Base-by-base conservation (phyloP, 805 yeast species). In the Nakazawaea laoshanensis region DNA sequence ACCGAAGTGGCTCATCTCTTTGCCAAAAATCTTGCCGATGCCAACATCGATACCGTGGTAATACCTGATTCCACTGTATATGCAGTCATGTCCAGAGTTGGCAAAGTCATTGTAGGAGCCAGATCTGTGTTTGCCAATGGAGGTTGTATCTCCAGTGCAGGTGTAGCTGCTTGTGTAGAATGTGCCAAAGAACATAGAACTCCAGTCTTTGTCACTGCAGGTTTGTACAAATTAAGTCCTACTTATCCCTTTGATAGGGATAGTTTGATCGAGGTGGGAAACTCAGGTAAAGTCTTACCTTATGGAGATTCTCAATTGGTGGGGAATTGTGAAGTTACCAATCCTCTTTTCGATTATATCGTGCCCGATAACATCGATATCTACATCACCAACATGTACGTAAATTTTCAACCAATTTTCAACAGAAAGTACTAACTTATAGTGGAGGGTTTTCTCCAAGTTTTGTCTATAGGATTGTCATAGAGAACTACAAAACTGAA, bases 41-140 rank as follows among this genome's bases (percentile, higher is more conserved):
- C 89, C 36, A 84, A 88, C 33, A 85, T 92, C 29, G 94, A 87
- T 42, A 79, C 96, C 2, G 82, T 88, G 2, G 71, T 92, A 35
- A 82, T 92, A 22, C 96, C 98, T 1, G 99, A 92, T 52, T 71
- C 94, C 4, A 81, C 94, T 17, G 87, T 81, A 0, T 86, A 80
- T 56, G 96, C 98, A 0, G 86, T 92, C 29, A 92, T 92, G 97
- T 83, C 96, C 24, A 67, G 96, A 43, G 97, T 92, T 4, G 96
- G 96, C 27, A 94, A 94, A 54, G 98, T 92, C 19, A 75, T 92
- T 38, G 73, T 94, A 34, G 96, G 97, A 24, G 81, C 97, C 4
- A 72, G 83, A 40, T 76, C 95, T 0, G 96, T 92, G 4, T 82
- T 92, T 53, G 95, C 95, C 33, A 92, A 92, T 50, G 99, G 99